Conservation (phyloP, 129 eudicot genomes). For the Cynara cardunculus region DNA sequence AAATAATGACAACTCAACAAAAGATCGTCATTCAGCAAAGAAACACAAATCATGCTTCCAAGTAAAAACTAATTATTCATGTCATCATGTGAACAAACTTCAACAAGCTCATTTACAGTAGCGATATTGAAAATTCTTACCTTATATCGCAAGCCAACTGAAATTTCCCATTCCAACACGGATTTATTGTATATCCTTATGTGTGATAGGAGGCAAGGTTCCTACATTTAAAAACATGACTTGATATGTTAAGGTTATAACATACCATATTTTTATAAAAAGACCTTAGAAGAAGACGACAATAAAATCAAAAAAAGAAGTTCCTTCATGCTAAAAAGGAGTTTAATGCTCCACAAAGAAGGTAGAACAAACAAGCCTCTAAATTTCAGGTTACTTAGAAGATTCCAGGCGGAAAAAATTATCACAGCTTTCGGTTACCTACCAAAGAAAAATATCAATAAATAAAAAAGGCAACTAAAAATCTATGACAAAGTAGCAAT, state of each 20-base stretch:
- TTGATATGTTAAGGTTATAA: background rate
- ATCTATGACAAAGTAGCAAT: background rate
- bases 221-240: slow-evolving; percentile 45
- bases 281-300: background rate
- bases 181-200: slow-evolving; percentile 91
- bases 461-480: background rate
- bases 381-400: background rate
- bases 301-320: background rate
- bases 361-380: background rate
- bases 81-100: background rate
- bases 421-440: background rate
- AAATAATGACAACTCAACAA: background rate
- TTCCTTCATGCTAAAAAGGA: background rate
- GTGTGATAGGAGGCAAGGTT: slow-evolving; percentile 89
- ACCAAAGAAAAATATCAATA: background rate
- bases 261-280: background rate
- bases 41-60: background rate
- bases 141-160: slow-evolving; percentile 93
- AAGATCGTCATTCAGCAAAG: background rate
- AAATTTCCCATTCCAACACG: slow-evolving; percentile 96
- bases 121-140: slow-evolving; percentile 27
- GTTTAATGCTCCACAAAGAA: background rate
- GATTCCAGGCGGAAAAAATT: background rate
- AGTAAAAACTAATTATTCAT: slow-evolving; percentile 9
- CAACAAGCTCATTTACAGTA: background rate